Base-by-base conservation (phyloP, 148 eudicot genomes). In the Cornus controversa region DNA sequence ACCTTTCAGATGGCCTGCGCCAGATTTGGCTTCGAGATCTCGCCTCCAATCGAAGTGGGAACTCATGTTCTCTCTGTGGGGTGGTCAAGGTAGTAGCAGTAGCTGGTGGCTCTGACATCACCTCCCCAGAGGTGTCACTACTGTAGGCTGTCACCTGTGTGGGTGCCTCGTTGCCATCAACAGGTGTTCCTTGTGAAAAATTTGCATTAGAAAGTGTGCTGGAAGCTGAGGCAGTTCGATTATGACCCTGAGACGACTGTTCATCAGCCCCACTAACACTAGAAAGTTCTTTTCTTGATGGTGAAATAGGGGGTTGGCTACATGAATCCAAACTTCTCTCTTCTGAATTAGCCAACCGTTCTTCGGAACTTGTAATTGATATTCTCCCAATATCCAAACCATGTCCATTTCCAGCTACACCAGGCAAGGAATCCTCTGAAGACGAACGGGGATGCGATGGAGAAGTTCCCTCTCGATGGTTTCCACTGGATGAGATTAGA, bases 61-160 rank as follows among this genome's bases (percentile, higher is more conserved):
- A 80, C 66, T 81, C 83, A 10, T 81, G 81, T 36, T 85, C 93
- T 47, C 84, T 79, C 66, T 68, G 83, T 18, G 79, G 74, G 27
- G 79, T 65, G 69, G 47, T 80, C 34, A 69, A 70, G 65, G 84
- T 77, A 28, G 78, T 57, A 80, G 78, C 47, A 80, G 86, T 78
- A 85, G 87, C 75, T 77, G 64, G 85, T 29, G 82, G 76, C 77
- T 91, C 91, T 8, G 86, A 71, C 25, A 74, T 70, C 69, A 81
- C 80, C 81, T 90, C 87, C 72, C 88, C 91, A 42, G 84, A 81
- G 26, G 83, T 87, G 86, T 91, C 96, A 78, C 88, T 86, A 75
- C 73, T 70, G 74, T 83, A 72, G 26, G 86, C 82, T 72, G 85
- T 84, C 70, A 77, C 86, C 29, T 75, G 85, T 23, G 89, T 82